phyloP scores from a whole-genome alignment of 495 filamentous ascomycete genomes.

The Cetradonia linearis region DNA sequence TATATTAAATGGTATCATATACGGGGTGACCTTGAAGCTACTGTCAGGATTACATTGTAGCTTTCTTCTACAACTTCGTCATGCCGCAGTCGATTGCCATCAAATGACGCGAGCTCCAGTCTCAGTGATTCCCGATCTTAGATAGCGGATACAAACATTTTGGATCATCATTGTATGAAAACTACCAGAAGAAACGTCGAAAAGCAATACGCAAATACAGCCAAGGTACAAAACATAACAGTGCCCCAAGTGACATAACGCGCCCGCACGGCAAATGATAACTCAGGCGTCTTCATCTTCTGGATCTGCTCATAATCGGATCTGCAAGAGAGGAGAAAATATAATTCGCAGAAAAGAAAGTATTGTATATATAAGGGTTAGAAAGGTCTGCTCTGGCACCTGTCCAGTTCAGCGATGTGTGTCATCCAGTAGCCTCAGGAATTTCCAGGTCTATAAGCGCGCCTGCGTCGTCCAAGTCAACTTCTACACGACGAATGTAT shows the following conservation, averaged over 20 bases:
- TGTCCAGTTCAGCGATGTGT: background rate
- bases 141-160: too few species aligned
- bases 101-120: too few species aligned
- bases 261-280: background rate
- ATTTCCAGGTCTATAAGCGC: background rate
- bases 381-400: background rate
- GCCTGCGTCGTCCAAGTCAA: background rate
- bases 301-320: background rate
- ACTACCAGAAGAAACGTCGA: too few species aligned
- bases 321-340: background rate
- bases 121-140: too few species aligned
- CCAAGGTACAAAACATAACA: background rate
- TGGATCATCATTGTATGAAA: too few species aligned
- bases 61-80: too few species aligned
- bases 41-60: too few species aligned
- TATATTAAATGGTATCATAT: too few species aligned
- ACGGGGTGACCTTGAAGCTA: too few species aligned
- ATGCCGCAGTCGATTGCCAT: too few species aligned
- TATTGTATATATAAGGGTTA: background rate
- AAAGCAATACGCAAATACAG: too few species aligned
- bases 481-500: slow-evolving; percentile 1
- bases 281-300: background rate
- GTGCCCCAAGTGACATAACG: background rate
- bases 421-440: background rate
- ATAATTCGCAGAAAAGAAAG: background rate